phyloP scores from a whole-genome alignment of 2,329 filamentous ascomycete genomes.

The Colletotrichum tofieldiae region DNA sequence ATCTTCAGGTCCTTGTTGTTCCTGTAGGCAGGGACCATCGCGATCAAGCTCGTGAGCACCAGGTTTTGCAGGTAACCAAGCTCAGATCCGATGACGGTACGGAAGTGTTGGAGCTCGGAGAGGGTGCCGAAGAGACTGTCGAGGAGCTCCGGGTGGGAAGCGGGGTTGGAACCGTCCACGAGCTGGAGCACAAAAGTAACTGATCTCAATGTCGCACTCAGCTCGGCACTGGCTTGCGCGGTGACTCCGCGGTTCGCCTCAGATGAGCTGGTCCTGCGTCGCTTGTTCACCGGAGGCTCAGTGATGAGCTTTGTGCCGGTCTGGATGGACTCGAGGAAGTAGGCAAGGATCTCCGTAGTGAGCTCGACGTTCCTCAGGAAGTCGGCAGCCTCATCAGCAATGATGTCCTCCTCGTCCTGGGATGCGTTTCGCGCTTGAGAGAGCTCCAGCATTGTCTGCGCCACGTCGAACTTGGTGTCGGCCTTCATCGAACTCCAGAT shows the following conservation, averaged over 20 bases:
- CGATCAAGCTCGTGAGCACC: conserved; percentile 84
- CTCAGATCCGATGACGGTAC: conserved; percentile 85
- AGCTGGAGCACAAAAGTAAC: conserved; percentile 91
- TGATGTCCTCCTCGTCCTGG: conserved; percentile 53
- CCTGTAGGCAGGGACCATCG: conserved; percentile 86
- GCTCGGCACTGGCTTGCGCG: conserved; percentile 74
- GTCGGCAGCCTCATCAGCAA: conserved; percentile 76
- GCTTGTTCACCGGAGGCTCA: conserved; percentile 81
- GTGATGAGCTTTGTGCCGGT: conserved; percentile 81
- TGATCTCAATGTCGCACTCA: conserved; percentile 79
- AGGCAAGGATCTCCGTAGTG: conserved; percentile 79
- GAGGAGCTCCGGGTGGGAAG: conserved; percentile 82
- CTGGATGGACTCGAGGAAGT: conserved; percentile 82
- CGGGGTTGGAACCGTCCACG: conserved; percentile 84
- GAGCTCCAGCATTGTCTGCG: conserved; percentile 75
- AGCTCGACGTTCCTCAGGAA: conserved; percentile 82
- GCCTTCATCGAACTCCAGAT: conserved; percentile 83
- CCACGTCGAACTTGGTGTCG: conserved; percentile 71
- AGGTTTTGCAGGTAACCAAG: conserved; percentile 92
- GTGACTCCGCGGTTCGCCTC: conserved; percentile 74
- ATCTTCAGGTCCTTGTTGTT: conserved; percentile 72
- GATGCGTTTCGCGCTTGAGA: conserved; percentile 67
- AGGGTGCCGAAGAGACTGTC: conserved; percentile 86
- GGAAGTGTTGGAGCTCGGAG: conserved; percentile 89
- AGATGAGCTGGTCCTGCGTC: conserved; percentile 83